Conservation (phyloP, 805 yeast species). For the Priceomyces haplophilus region DNA sequence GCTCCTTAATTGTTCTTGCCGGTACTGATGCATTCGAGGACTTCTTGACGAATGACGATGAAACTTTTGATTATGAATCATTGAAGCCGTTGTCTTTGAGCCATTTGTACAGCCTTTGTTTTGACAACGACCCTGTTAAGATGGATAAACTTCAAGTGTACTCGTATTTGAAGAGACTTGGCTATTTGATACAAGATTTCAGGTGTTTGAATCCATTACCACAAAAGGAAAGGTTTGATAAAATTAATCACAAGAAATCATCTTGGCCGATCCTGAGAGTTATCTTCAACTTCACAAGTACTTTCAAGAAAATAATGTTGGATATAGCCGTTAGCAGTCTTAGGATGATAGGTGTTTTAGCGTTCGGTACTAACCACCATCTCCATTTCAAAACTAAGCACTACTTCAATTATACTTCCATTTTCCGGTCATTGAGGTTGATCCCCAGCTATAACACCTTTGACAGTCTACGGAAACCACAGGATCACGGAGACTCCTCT, state of each 20-base stretch:
- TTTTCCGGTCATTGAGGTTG: conserved; percentile 21
- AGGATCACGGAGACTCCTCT: conserved; percentile 4
- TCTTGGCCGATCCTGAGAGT: background rate
- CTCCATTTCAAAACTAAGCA: conserved; percentile 22
- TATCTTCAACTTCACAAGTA: background rate
- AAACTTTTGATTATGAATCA: conserved; percentile 20
- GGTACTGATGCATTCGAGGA: conserved; percentile 17
- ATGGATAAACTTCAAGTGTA: conserved; percentile 64
- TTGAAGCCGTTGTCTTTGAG: conserved; percentile 53
- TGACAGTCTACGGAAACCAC: conserved; percentile 8
- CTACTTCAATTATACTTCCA: conserved; percentile 23
- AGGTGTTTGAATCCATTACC: conserved; percentile 9
- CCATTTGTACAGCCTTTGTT: conserved; percentile 55
- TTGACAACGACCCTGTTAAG: conserved; percentile 34
- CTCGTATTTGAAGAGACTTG: conserved; percentile 71
- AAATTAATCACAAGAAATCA: background rate
- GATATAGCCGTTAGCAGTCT: background rate
- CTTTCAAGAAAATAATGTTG: background rate
- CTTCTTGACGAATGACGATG: conserved; percentile 18
- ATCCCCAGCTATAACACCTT: conserved; percentile 15
- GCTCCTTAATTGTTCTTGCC: conserved; percentile 40
- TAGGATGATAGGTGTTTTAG: conserved; percentile 12
- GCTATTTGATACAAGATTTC: conserved; percentile 56
- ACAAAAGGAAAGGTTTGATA: conserved; percentile 3
- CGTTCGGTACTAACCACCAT: conserved; percentile 13